phyloP scores from a whole-genome alignment of 768 basidiomycete genomes.

The Termitomyces sp. region DNA sequence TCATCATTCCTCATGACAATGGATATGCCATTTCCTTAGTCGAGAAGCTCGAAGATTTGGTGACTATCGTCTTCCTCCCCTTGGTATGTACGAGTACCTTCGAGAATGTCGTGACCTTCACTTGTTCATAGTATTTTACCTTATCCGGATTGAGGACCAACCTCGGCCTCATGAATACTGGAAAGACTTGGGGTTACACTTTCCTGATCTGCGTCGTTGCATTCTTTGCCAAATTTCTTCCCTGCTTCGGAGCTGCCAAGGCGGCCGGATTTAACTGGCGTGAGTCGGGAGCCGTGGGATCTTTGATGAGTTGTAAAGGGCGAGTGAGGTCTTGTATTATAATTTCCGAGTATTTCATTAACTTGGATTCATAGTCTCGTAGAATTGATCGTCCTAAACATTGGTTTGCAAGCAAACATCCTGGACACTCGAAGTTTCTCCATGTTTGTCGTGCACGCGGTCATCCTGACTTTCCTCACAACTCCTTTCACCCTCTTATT shows the following conservation, averaged over 20 bases:
- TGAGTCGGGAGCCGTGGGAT: conserved; percentile 80
- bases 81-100: neutral
- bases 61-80: conserved; percentile 51
- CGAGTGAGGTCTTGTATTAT: conserved; percentile 29
- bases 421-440: conserved; percentile 67
- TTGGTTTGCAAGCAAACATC: conserved; percentile 67
- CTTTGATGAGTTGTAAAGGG: conserved; percentile 91
- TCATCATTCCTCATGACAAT: conserved; percentile 79
- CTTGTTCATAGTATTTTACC: conserved; percentile 58
- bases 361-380: conserved; percentile 41
- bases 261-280: conserved; percentile 60
- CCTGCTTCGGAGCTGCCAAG: conserved; percentile 57
- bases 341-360: neutral
- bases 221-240: conserved; percentile 74
- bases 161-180: conserved; percentile 67
- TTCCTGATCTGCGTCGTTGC: conserved; percentile 69
- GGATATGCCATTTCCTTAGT: conserved; percentile 76
- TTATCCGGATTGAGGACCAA: conserved; percentile 78
- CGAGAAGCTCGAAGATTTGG: conserved; percentile 84
- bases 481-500: conserved; percentile 76
- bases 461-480: conserved; percentile 77
- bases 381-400: conserved; percentile 89
- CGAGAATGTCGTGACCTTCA: neutral
- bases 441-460: conserved; percentile 81
- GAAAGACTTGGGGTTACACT: conserved; percentile 77